Evolutionary conservation across 1,139 yeast species (phyloP), one percentile per base, ranked within the genome.

Genomic region (Fermentozyma sake): DNA sequence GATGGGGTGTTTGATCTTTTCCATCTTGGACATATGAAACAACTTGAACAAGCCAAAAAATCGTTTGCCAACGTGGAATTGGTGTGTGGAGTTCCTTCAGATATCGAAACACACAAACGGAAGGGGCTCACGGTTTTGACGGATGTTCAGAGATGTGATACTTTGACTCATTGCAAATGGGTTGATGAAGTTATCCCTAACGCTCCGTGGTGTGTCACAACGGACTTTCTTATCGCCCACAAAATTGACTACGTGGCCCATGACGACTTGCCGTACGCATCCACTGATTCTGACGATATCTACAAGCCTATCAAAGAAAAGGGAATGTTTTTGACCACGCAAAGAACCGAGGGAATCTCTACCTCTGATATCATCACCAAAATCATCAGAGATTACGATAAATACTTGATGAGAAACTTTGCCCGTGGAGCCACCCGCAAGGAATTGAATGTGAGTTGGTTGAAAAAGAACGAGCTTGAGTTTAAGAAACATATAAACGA

Each of bases 1-100:
- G 98, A 91, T 56, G 98, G 98, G 26, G 96, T 91, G 13, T 91
- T 91, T 63, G 98, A 91, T 58, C 66, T 91, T 41, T 91, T 91
- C 61, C 98, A 91, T 57, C 59, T 91, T 49, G 98, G 98, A 14
- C 98, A 91, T 54, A 91, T 91, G 97, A 79, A 85, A 48, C 98
- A 91, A 55, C 68, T 91, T 47, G 47, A 91, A 52, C 98, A 91
- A 60, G 89, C 97, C 41, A 89, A 91, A 49, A 89, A 87, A 55
- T 76, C 95, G n/a, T 76, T 91, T 39, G 80, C 83, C 6, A 85
- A 85, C 46, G 94, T 83, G 19, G 71, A 76, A 33, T 68, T 91
- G 47, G 89, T 91, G 17, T 86, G 93, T 48, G 98, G 98, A 23
- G 71, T 91, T 16, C 97, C 97, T 7, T 77, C 84, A 24, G 98